phyloP scores from a whole-genome alignment of 139 green algal species.

The Ettlia oleoabundans region DNA sequence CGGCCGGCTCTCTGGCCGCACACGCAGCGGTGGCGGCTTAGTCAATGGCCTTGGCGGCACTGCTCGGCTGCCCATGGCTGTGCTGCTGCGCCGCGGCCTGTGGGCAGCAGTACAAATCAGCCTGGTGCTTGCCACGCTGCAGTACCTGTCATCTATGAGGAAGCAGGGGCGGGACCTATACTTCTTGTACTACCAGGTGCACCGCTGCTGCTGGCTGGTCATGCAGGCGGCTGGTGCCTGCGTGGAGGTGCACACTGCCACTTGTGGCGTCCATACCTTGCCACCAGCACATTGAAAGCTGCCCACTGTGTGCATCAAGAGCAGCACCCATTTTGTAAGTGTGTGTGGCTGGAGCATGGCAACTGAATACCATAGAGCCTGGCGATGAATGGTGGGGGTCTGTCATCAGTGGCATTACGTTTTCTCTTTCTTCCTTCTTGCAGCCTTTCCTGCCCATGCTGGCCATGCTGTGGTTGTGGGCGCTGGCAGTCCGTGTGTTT shows the following conservation, averaged over 20 bases:
- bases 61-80: background rate
- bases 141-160: background rate
- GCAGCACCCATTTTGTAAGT: too few relatives aligned
- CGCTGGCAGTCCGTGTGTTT: conserved; percentile 62
- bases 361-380: too few relatives aligned
- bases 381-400: too few relatives aligned
- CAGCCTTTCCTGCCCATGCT: conserved; percentile 75
- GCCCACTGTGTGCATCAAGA: too few relatives aligned
- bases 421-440: conserved; percentile 47
- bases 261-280: too few relatives aligned
- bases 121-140: background rate
- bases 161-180: background rate
- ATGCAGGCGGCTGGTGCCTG: too few relatives aligned
- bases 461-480: conserved; percentile 85
- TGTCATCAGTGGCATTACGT: too few relatives aligned
- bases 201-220: too few relatives aligned
- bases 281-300: too few relatives aligned
- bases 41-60: background rate
- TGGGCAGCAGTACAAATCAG: background rate
- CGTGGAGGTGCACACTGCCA: too few relatives aligned
- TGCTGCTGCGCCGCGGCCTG: background rate
- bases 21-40: background rate
- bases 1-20: background rate
- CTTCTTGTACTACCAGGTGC: conserved; percentile 14
- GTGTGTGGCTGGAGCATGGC: too few relatives aligned